A percentile compares a stretch with the other conserved stretches of the same genome.
These are phyloP conservation scores for Laguncularia racemosa DNA, from an alignment of 345 rosid genomes.

Conservation along the genomic window DNA sequence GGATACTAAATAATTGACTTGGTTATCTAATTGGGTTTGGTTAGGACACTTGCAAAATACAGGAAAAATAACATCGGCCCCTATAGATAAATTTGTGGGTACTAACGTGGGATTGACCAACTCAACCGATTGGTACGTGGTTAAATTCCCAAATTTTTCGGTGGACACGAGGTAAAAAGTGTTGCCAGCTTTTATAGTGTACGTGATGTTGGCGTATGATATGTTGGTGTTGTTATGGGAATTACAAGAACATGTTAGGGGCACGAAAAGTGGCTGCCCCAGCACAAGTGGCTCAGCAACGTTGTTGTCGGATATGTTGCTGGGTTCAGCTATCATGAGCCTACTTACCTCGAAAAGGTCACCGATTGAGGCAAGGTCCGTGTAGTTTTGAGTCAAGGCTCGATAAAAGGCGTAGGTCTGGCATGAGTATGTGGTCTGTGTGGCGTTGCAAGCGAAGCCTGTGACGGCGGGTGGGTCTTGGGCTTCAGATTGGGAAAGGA, in stretches of 20 bases:
- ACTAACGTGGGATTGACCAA: slow-evolving; percentile 43
- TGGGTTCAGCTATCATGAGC: slow-evolving; percentile 47
- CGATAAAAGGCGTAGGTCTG: slow-evolving; percentile 49
- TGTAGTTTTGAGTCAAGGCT: slow-evolving; percentile 33
- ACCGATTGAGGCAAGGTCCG: slow-evolving; percentile 48
- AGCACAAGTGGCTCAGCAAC: slow-evolving; percentile 30
- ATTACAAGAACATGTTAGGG: slow-evolving; percentile 54
- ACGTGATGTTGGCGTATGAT: slow-evolving; percentile 41
- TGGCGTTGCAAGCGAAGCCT: slow-evolving; percentile 34
- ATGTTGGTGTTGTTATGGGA: slow-evolving; percentile 19
- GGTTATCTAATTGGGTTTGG: slow-evolving; percentile 20
- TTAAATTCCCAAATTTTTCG: slow-evolving; percentile 30
- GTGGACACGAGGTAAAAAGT: slow-evolving; percentile 38
- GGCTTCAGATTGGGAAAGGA: slow-evolving; percentile 11
- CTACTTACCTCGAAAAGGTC: slow-evolving; percentile 61
- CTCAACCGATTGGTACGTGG: slow-evolving; percentile 58
- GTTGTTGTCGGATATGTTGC: slow-evolving; percentile 45
- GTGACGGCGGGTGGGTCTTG: slow-evolving; percentile 36
- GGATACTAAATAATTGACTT: slow-evolving; percentile 37
- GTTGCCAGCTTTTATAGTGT: slow-evolving; percentile 33
- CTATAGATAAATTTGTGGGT: slow-evolving; percentile 33
- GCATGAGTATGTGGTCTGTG: slow-evolving; percentile 42
- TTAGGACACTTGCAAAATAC: slow-evolving; percentile 62
- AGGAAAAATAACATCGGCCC: slow-evolving; percentile 36
- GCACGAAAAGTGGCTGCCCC: slow-evolving; percentile 47